phyloP scores from a whole-genome alignment of 805 yeast genomes.

The Middelhovenomyces tepae region DNA sequence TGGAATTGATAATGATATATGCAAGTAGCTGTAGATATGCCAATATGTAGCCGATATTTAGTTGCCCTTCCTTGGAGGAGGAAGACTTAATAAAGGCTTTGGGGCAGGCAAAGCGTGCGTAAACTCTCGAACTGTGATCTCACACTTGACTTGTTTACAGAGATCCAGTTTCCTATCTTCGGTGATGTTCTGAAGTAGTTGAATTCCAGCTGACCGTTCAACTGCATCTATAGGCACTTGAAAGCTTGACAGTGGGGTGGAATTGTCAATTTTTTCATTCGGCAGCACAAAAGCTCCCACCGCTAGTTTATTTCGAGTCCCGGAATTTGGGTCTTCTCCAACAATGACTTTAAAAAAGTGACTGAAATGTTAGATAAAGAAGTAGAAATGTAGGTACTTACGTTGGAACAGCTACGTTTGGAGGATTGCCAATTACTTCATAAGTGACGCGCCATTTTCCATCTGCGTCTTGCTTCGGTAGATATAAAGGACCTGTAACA shows the following conservation, averaged over 20 bases:
- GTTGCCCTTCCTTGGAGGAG: too few species aligned
- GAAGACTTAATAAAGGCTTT: too few species aligned
- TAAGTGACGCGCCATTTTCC: slow-evolving; percentile 80
- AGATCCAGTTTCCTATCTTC: slow-evolving; percentile 47
- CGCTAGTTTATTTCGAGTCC: slow-evolving; percentile 40
- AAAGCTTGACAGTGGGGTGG: slow-evolving; percentile 60
- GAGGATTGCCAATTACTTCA: slow-evolving; percentile 95
- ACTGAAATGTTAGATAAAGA: too few species aligned
- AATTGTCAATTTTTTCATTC: slow-evolving; percentile 68
- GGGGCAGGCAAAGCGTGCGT: slow-evolving; percentile 32
- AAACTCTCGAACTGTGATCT: slow-evolving; percentile 74
- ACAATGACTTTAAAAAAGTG: slow-evolving; percentile 89
- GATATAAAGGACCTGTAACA: slow-evolving; percentile 87
- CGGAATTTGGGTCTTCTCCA: slow-evolving; percentile 53
- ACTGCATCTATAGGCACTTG: slow-evolving; percentile 86
- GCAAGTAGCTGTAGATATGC: too few species aligned
- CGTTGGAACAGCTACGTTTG: slow-evolving; percentile 93
- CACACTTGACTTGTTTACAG: slow-evolving; percentile 76
- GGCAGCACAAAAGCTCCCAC: slow-evolving; percentile 94
- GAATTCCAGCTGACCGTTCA: slow-evolving; percentile 80
- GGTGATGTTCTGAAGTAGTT: slow-evolving; percentile 64
- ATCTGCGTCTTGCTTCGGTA: slow-evolving; percentile 72
- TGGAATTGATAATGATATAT: too few species aligned
- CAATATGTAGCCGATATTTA: too few species aligned
- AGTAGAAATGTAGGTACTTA: slow-evolving; percentile 1